Evolutionary conservation across 495 filamentous ascomycete genomes (phyloP), one percentile per base, ranked within the genome.

Genomic region (Stereocaulon alpinum): DNA sequence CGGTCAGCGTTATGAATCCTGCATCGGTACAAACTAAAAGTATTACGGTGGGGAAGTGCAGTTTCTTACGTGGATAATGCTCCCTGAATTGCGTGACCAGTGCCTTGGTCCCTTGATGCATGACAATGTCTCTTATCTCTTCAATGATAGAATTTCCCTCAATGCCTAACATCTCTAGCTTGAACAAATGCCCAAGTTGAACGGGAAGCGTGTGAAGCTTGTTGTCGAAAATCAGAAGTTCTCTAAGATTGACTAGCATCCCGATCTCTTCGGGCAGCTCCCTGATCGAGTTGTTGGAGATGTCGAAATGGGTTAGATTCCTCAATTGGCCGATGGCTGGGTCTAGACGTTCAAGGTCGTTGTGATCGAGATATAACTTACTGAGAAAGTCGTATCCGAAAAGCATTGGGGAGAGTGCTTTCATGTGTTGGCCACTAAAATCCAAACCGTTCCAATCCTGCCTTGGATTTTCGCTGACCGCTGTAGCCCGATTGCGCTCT

Each of bases 401-500:
- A 47, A 99, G 74, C 20, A 85, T 78, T 9, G 80, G 70, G 2
- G 91, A 80, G 18, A 97, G 77, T 42, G 86, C 86, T 63, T 89
- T 86, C 34, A 99, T 73, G 34, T 90, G 91, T 74, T 96, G 94
- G 0, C 91, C 93, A 66, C 91, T 91, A 66, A 96, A 83, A 76
- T 99, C 93, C 45, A 99, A 73, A 45, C 88, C 87, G 65, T 86
- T 77, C 93, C 93, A 97, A 64, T 89, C 85, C 68, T 96, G 90
- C 56, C 87, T 76, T 59, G 84, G 75, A 22, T 79, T 71, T 65
- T 81, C 74, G 41, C 82, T 80, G 48, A 76, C 71, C 57, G 78
- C 76, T 45, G 72, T 62, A 69, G 80, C 68, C 67, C 80, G 75
- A 74, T 86, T 81, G 65, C 86, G 73, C 56, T 81, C 82, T 48